These are phyloP conservation scores for Berkeleyomyces rouxiae DNA, from an alignment of 2,329 filamentous ascomycete species.

Conservation along the genomic window DNA sequence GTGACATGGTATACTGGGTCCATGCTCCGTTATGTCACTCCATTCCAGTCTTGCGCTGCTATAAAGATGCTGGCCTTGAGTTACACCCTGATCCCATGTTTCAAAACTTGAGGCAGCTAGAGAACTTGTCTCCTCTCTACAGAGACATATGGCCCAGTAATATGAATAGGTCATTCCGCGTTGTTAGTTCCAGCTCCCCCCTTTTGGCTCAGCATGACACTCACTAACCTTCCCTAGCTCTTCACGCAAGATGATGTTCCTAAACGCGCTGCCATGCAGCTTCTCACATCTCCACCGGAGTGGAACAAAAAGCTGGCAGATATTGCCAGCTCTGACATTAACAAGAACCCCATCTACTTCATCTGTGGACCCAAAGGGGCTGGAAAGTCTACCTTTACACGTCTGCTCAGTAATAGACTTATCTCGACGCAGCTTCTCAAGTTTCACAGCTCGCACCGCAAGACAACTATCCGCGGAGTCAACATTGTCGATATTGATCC, in stretches of 20 bases:
- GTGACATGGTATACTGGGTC: conserved; percentile 35
- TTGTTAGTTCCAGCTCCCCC: conserved; percentile 24
- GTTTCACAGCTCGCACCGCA: conserved; percentile 15
- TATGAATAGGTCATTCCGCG: conserved; percentile 27
- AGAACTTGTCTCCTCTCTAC: conserved; percentile 48
- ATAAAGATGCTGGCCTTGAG: conserved; percentile 34
- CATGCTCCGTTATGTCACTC: conserved; percentile 54
- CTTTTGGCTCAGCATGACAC: background rate
- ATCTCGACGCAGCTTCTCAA: conserved; percentile 30
- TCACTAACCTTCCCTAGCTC: conserved; percentile 27
- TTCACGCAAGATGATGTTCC: conserved; percentile 36
- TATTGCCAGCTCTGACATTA: conserved; percentile 19
- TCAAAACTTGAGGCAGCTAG: conserved; percentile 34
- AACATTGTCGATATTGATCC: conserved; percentile 61
- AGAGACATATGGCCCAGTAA: conserved; percentile 46
- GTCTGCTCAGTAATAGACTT: conserved; percentile 48
- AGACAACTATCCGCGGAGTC: conserved; percentile 20
- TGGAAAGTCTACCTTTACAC: conserved; percentile 61
- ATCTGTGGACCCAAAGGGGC: conserved; percentile 55
- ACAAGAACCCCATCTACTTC: conserved; percentile 29
- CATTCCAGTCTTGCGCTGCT: conserved; percentile 46
- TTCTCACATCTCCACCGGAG: conserved; percentile 38
- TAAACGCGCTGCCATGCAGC: conserved; percentile 32
- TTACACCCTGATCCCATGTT: conserved; percentile 37
- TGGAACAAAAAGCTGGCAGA: conserved; percentile 43